Percentiles rank a stretch among this genome's conserved stretches.
Evolutionary conservation across 2,329 filamentous ascomycete species (phyloP).

Genomic region (Lecanicillium sp.): DNA sequence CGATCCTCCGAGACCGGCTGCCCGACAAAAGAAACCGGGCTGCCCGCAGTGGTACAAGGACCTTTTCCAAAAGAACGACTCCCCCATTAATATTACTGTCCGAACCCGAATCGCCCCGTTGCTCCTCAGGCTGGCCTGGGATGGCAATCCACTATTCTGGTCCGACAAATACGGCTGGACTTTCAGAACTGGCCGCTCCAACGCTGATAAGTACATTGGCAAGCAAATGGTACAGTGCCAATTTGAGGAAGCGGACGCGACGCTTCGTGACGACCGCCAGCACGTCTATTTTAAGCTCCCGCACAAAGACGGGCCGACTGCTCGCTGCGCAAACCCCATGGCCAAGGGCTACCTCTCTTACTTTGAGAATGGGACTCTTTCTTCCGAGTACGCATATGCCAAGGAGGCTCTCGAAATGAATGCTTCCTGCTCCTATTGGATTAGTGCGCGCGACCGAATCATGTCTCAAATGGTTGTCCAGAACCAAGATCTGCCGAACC

Average conservation of each 20-base stretch:
- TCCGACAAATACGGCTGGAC: constrained; percentile 92
- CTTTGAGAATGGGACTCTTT: constrained; percentile 83
- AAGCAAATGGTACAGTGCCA: constrained; percentile 70
- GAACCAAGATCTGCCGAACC: constrained; percentile 50
- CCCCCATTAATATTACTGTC: constrained; percentile 71
- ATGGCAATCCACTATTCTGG: constrained; percentile 85
- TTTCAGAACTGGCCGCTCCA: constrained; percentile 63
- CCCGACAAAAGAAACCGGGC: constrained; percentile 85
- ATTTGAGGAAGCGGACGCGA: constrained; percentile 66
- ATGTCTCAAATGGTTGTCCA: constrained; percentile 95
- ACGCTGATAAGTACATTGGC: constrained; percentile 58
- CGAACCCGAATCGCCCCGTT: constrained; percentile 83
- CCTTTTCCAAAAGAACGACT: constrained; percentile 64
- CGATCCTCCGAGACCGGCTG: constrained; percentile 69
- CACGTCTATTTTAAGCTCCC: constrained; percentile 86
- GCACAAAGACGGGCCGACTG: constrained; percentile 86
- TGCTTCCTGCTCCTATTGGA: constrained; percentile 98
- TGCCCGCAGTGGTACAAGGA: constrained; percentile 97
- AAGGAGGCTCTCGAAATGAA: constrained; percentile 98
- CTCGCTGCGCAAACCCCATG: constrained; percentile 79
- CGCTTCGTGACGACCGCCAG: constrained; percentile 58
- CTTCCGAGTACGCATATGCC: constrained; percentile 82
- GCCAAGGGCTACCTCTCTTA: constrained; percentile 87
- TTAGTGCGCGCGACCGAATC: constrained; percentile 88
- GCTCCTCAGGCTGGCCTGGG: constrained; percentile 79